Percentiles rank a stretch among this genome's conserved stretches.
Evolutionary conservation across 495 filamentous ascomycete genomes (phyloP).

Genomic region (Daldinia childiae): DNA sequence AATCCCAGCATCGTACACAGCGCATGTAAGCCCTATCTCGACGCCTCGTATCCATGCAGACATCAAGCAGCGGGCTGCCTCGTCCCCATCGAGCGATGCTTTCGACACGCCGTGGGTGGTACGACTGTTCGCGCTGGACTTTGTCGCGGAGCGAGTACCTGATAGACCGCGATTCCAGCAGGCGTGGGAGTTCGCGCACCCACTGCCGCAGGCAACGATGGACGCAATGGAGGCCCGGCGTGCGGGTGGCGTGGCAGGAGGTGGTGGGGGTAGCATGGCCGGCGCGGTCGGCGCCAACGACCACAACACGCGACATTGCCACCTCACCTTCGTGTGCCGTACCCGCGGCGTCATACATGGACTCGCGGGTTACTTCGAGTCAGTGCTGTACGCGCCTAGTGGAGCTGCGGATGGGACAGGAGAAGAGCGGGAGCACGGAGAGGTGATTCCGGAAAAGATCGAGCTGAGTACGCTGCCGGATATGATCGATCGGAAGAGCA

Average conservation of each 20-base stretch:
- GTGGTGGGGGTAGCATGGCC: slow-evolving; percentile 68
- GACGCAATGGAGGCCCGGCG: slow-evolving; percentile 60
- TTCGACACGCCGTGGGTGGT: slow-evolving; percentile 91
- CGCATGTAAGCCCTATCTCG: slow-evolving; percentile 89
- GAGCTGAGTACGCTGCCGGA: slow-evolving; percentile 94
- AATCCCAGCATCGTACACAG: slow-evolving; percentile 91
- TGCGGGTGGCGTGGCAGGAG: slow-evolving; percentile 61
- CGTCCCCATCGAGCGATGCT: slow-evolving; percentile 53
- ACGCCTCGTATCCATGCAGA: slow-evolving; percentile 87
- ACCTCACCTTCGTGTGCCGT: slow-evolving; percentile 74
- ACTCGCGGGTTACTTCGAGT: slow-evolving; percentile 94
- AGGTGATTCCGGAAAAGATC: slow-evolving; percentile 59
- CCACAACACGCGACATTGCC: slow-evolving; percentile 83
- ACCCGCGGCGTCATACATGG: slow-evolving; percentile 88
- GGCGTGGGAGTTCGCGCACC: slow-evolving; percentile 76
- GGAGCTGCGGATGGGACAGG: not conserved
- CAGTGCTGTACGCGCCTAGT: slow-evolving; percentile 73
- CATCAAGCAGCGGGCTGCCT: slow-evolving; percentile 64
- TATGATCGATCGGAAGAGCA: slow-evolving; percentile 89
- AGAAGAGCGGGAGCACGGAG: slow-evolving; percentile 33
- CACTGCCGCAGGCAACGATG: slow-evolving; percentile 56
- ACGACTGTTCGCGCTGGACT: slow-evolving; percentile 89
- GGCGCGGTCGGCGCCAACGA: slow-evolving; percentile 75
- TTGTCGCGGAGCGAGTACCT: slow-evolving; percentile 68
- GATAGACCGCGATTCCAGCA: slow-evolving; percentile 67